Conservation (phyloP, 2,329 filamentous ascomycete genomes). For the Fonsecaea nubica region DNA sequence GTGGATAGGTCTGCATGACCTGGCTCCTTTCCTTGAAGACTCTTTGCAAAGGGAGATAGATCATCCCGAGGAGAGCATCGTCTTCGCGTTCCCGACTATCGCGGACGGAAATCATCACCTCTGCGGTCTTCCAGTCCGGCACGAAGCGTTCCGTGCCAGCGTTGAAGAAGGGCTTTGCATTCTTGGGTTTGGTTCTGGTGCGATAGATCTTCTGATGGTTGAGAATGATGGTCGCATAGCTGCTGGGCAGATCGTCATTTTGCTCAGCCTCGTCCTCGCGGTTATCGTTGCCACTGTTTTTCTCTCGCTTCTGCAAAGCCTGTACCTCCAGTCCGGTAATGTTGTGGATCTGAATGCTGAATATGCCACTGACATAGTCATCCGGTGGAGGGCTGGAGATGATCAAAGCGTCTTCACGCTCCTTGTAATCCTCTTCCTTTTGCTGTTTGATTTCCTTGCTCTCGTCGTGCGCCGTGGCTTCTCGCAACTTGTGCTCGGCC, state of each 20-base stretch:
- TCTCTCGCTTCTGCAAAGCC: slow-evolving; percentile 61
- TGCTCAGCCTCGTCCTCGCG: slow-evolving; percentile 59
- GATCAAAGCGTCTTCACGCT: slow-evolving; percentile 67
- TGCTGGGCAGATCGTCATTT: slow-evolving; percentile 69
- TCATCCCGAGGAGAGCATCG: slow-evolving; percentile 71
- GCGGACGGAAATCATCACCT: slow-evolving; percentile 71
- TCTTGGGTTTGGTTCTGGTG: slow-evolving; percentile 78
- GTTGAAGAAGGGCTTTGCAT: slow-evolving; percentile 79
- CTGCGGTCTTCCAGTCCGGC: slow-evolving; percentile 69
- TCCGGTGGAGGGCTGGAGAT: slow-evolving; percentile 70
- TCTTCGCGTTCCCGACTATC: slow-evolving; percentile 73
- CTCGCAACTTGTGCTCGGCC: slow-evolving; percentile 69
- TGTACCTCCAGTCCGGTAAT: slow-evolving; percentile 72
- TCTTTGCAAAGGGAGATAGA: slow-evolving; percentile 69
- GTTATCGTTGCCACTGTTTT: slow-evolving; percentile 53
- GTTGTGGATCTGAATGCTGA: slow-evolving; percentile 75
- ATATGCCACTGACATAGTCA: slow-evolving; percentile 68
- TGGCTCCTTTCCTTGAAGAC: slow-evolving; percentile 69
- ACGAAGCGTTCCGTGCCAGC: slow-evolving; percentile 76
- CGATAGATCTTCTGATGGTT: slow-evolving; percentile 74
- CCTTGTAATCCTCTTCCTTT: slow-evolving; percentile 69
- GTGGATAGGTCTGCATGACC: slow-evolving; percentile 68
- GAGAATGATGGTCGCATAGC: slow-evolving; percentile 75
- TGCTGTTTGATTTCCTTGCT: slow-evolving; percentile 71
- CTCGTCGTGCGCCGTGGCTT: slow-evolving; percentile 65